Evolutionary conservation across 768 basidiomycete species (phyloP).

Genomic region (Botryobasidium botryosum): DNA sequence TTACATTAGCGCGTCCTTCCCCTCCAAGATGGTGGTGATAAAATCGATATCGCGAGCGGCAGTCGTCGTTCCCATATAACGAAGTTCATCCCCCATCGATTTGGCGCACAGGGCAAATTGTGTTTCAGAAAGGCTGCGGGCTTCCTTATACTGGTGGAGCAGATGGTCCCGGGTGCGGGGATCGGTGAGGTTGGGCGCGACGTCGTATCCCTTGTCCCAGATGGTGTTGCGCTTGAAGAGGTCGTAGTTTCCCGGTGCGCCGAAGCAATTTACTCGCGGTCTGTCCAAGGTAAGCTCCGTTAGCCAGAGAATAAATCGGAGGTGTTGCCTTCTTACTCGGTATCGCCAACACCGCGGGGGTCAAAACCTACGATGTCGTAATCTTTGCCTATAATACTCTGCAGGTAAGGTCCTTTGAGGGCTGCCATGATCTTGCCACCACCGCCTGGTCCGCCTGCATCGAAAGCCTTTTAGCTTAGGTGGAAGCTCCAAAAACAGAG

Average conservation of each 20-base stretch:
- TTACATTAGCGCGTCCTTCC: constrained; percentile 11
- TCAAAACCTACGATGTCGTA: constrained; percentile 13
- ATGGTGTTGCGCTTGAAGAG: constrained; percentile 8
- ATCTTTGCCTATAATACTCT: constrained; percentile 4
- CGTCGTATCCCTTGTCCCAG: constrained; percentile 7
- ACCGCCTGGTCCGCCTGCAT: constrained; percentile 2
- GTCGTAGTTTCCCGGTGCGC: neutral
- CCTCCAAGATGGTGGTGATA: constrained; percentile 10
- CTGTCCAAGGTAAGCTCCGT: no score
- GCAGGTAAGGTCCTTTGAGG: neutral
- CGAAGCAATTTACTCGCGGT: constrained; percentile 7
- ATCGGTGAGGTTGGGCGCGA: constrained; percentile 1
- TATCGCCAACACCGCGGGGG: constrained; percentile 11
- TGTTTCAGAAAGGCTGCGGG: constrained; percentile 1
- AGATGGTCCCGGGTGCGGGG: constrained; percentile 1
- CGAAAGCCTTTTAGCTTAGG: neutral
- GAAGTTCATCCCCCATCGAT: constrained; percentile 4
- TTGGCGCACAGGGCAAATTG: constrained; percentile 9
- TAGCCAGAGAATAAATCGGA: neutral
- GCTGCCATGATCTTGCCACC: neutral
- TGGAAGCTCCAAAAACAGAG: neutral
- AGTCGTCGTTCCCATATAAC: constrained; percentile 12
- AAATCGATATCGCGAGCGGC: constrained; percentile 12
- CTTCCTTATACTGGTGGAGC: constrained; percentile 1
- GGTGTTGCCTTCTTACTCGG: constrained; percentile 1